Conservation (phyloP, 805 yeast genomes). For the Sugiyamaella qingdaonensis region DNA sequence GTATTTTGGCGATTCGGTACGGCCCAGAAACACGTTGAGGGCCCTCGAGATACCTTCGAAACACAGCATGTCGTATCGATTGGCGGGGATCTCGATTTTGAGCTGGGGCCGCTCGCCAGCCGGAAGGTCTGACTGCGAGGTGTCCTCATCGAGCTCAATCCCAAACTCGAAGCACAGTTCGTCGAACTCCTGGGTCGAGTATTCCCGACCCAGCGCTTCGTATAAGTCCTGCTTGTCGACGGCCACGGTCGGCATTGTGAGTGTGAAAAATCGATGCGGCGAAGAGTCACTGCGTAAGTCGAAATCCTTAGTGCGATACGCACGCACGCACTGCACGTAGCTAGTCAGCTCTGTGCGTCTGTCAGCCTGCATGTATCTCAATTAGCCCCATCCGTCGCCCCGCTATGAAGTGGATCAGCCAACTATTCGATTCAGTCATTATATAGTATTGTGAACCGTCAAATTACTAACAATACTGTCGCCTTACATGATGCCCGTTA, state of each 20-base stretch:
- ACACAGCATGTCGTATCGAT: constrained; percentile 96
- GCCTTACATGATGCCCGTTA: too few species aligned
- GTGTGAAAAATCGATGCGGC: neutral
- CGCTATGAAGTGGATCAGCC: too few species aligned
- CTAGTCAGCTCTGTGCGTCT: too few species aligned
- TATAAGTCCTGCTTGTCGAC: constrained; percentile 93
- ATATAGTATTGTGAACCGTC: too few species aligned
- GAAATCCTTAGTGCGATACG: neutral
- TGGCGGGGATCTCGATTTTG: constrained; percentile 96
- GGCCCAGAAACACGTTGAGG: constrained; percentile 82
- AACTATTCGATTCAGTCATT: too few species aligned
- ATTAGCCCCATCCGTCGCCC: too few species aligned
- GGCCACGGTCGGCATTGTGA: constrained; percentile 87
- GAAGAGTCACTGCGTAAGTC: neutral
- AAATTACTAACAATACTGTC: too few species aligned
- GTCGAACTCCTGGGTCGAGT: constrained; percentile 86
- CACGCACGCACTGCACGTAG: too few species aligned
- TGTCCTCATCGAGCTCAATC: constrained; percentile 95
- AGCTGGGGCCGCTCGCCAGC: constrained; percentile 97
- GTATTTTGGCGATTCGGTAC: constrained; percentile 58
- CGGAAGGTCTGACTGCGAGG: constrained; percentile 73
- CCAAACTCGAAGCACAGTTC: constrained; percentile 98
- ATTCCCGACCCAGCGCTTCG: constrained; percentile 59
- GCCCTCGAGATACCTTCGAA: constrained; percentile 98
- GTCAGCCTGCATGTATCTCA: too few species aligned